Conservation (phyloP, 805 yeast species). For the Zygotorulaspora florentina region DNA sequence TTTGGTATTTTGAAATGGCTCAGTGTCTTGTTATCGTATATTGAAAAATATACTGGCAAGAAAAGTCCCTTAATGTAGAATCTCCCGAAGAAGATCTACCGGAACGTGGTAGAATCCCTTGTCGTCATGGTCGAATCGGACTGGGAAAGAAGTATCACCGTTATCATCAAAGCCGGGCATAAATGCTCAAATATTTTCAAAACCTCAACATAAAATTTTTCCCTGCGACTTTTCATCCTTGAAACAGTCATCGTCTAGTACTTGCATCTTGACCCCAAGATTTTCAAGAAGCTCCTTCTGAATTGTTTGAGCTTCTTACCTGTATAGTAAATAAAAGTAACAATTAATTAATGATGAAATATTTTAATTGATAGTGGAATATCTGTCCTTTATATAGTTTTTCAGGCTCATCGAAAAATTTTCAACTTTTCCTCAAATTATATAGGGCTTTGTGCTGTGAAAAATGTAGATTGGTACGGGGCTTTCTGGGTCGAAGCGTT, state of each 20-base stretch:
- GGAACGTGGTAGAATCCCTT: constrained; percentile 49
- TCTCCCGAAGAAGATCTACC: constrained; percentile 25
- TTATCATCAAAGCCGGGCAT: constrained; percentile 40
- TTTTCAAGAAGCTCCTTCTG: too few species aligned
- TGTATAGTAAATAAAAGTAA: too few species aligned
- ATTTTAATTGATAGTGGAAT: too few species aligned
- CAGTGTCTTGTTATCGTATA: constrained; percentile 31
- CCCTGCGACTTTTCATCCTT: constrained; percentile 22
- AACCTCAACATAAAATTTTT: constrained; percentile 8
- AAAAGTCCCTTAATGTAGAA: constrained; percentile 48
- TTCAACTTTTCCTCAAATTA: constrained; percentile 4
- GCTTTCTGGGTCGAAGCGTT: constrained; percentile 1
- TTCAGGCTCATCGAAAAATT: constrained; percentile 11
- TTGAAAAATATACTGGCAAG: constrained; percentile 70
- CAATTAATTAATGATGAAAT: too few species aligned
- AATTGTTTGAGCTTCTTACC: too few species aligned
- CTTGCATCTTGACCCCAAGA: too few species aligned
- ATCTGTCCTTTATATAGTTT: constrained; percentile 14
- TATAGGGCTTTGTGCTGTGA: constrained; percentile 7
- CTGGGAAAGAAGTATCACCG: constrained; percentile 84
- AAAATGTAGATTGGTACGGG: background rate
- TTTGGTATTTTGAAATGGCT: constrained; percentile 23
- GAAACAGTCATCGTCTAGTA: background rate
- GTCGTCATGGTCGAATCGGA: constrained; percentile 93
- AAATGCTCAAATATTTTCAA: constrained; percentile 3